phyloP scores from a whole-genome alignment of 495 filamentous ascomycete species.

The Aspergillus ellipticus region DNA sequence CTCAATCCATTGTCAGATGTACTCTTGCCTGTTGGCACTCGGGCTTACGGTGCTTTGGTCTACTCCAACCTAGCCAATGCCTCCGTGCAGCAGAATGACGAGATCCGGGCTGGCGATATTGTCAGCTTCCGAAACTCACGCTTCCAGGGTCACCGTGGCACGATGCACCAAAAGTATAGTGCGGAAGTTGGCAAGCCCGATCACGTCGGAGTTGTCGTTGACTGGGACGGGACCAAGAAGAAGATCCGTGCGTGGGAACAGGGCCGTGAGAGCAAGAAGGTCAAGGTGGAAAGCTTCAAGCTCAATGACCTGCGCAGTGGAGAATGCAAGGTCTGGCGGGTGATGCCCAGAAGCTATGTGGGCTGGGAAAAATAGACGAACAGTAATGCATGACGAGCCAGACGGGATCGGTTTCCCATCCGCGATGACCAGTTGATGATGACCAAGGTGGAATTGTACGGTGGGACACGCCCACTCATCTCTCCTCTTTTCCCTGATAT shows the following conservation, averaged over 20 bases:
- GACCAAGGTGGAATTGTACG: not conserved
- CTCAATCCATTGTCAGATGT: constrained; percentile 68
- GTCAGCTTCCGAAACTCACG: constrained; percentile 89
- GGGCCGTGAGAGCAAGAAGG: constrained; percentile 89
- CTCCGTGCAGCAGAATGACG: constrained; percentile 80
- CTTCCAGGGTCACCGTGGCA: constrained; percentile 92
- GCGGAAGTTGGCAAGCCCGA: constrained; percentile 87
- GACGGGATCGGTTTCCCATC: not conserved
- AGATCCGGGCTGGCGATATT: constrained; percentile 92
- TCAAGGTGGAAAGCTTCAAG: constrained; percentile 89
- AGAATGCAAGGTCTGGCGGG: constrained; percentile 96
- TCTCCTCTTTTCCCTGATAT: constrained; percentile 3
- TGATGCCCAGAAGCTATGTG: constrained; percentile 88
- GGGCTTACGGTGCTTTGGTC: constrained; percentile 86
- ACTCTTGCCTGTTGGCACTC: constrained; percentile 75
- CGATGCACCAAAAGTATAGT: constrained; percentile 91
- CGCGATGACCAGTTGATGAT: constrained; percentile 10
- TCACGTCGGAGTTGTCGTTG: constrained; percentile 92
- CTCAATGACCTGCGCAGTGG: constrained; percentile 87
- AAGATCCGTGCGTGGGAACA: constrained; percentile 96
- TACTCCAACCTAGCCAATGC: constrained; percentile 95
- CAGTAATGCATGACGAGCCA: constrained; percentile 13
- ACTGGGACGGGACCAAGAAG: constrained; percentile 99
- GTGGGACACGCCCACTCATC: constrained; percentile 4
- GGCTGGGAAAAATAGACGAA: constrained; percentile 64